Conservation (phyloP, 2,329 filamentous ascomycete species). For the Pseudogymnoascus sp. region DNA sequence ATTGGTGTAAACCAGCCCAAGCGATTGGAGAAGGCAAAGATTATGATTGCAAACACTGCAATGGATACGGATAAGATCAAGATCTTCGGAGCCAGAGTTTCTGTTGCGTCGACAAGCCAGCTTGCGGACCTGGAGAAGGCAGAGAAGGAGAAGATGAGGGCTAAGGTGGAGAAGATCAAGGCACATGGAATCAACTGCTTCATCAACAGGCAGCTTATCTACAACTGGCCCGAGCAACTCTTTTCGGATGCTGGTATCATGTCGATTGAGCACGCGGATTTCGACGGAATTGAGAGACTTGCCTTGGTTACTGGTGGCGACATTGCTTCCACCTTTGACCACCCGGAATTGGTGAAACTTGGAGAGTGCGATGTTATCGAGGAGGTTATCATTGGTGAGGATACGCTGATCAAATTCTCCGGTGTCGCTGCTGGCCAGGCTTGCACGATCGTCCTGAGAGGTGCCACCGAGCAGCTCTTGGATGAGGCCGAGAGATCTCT, state of each 20-base stretch:
- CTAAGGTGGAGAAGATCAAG: slow-evolving; percentile 98
- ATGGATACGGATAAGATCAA: slow-evolving; percentile 99
- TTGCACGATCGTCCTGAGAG: slow-evolving; percentile 92
- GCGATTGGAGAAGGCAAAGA: slow-evolving; percentile 95
- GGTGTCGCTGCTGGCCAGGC: slow-evolving; percentile 89
- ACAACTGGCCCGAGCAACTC: slow-evolving; percentile 99
- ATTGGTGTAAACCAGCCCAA: slow-evolving; percentile 99
- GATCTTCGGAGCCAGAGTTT: slow-evolving; percentile 95
- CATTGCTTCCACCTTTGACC: slow-evolving; percentile 95
- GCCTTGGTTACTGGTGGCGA: slow-evolving; percentile 94
- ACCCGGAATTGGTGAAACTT: slow-evolving; percentile 93
- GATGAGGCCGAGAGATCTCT: slow-evolving; percentile 95
- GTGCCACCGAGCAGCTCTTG: slow-evolving; percentile 91
- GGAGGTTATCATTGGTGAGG: slow-evolving; percentile 96
- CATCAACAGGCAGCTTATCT: slow-evolving; percentile 98
- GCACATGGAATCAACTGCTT: slow-evolving; percentile 99
- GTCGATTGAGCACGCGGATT: slow-evolving; percentile 98
- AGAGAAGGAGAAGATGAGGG: slow-evolving; percentile 98
- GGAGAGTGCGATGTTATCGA: slow-evolving; percentile 93
- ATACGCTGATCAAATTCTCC: slow-evolving; percentile 95
- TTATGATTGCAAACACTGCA: slow-evolving; percentile 91
- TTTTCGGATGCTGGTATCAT: slow-evolving; percentile 97
- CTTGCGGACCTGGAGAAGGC: slow-evolving; percentile 97
- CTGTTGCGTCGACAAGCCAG: slow-evolving; percentile 93
- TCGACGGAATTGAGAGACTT: slow-evolving; percentile 92